Evolutionary conservation across 2,329 filamentous ascomycete genomes (phyloP), one percentile per base, ranked within the genome.

Genomic region (Cladosporium sp.): DNA sequence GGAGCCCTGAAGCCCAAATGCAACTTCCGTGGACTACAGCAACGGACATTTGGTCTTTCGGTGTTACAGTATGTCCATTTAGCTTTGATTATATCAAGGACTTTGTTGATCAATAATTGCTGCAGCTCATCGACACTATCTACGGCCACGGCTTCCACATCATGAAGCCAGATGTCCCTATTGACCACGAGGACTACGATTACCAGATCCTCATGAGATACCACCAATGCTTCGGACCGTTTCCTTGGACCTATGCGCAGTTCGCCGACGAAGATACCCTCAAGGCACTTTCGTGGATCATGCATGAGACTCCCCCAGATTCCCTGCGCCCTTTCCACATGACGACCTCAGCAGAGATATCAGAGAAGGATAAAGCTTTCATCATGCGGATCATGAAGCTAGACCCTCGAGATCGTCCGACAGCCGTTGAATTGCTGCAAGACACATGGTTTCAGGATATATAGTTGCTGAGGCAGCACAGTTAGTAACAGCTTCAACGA

Each of bases 361-460:
- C 67, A 1, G 66, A 70, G 29, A 68, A 73, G 49, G 76, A 79
- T 62, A 76, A 74, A 58, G 63, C 59, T 16, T 81, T 81, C 68
- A 66, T 81, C n/a, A 57, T 70, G 2, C 81, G 75, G 68, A 78
- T 81, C 21, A 81, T 82, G 79, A 80, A 77, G 67, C 72, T 82
- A 7, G 79, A 82, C 66, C 78, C 76, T 52, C 74, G 79, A 65
- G 79, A 81, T 66, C 72, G 79, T 35, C 80, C 78, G 8, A 77
- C 76, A 7, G 79, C 77, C 33, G 72, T 72, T 64, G 73, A 79
- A 56, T 68, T 80, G 33, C 67, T 80, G 40, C 67, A 74, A 58
- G 78, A 80, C 66, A 69, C 73, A 29, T 81, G 78, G 77, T 78
- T 79, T 72, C 11, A 26, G 46, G 46, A 50, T 50, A 16, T 50